Evolutionary conservation across 768 basidiomycete genomes (phyloP), one percentile per base, ranked within the genome.

Genomic region (Russula griseocarnosa): DNA sequence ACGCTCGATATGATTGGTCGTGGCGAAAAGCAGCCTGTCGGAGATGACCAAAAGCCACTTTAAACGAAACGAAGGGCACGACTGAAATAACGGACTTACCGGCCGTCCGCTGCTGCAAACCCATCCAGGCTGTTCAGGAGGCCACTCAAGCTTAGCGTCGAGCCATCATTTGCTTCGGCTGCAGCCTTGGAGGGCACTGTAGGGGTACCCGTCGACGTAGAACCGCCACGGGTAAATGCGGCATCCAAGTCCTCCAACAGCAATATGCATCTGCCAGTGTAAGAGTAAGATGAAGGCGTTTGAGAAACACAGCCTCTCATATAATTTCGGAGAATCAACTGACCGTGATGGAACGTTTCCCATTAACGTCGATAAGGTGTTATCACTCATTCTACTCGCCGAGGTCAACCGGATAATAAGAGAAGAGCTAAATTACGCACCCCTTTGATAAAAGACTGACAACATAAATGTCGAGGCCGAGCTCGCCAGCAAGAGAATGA

Each of bases 211-310:
- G 92, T 94, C 10, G 91, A 92, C 18, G 75, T 82, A 52, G 84
- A 78, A 75, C 92, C 92, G 76, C 91, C 88, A 55, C 89, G 87
- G 67, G 92, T 94, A 78, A 94, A 94, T 30, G 92, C 92, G 61
- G 92, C 92, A 73, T 94, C 92, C 69, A 96, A 82, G 80, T 96
- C 93, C 78, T 96, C 94, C 73, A 96, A 82, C 75, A 96, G 87
- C 70, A 96, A 81, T 66, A 96, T 92, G 80, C 91, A 92, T 79
- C 91, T 91, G 69, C 52, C 14, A 46, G 20, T n/a, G n/a, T n/a
- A n/a, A n/a, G n/a, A 20, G 2, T 11, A 8, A 46, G 54, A 68
- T 54, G 44, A 61, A 63, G 32, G 20, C 22, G 46, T 69, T 60
- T 70, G 60, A 62, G 58, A 66, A 67, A 55, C 59, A 54, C 13